Evolutionary conservation across 495 filamentous ascomycete genomes (phyloP).

Genomic region (Halenospora varia): DNA sequence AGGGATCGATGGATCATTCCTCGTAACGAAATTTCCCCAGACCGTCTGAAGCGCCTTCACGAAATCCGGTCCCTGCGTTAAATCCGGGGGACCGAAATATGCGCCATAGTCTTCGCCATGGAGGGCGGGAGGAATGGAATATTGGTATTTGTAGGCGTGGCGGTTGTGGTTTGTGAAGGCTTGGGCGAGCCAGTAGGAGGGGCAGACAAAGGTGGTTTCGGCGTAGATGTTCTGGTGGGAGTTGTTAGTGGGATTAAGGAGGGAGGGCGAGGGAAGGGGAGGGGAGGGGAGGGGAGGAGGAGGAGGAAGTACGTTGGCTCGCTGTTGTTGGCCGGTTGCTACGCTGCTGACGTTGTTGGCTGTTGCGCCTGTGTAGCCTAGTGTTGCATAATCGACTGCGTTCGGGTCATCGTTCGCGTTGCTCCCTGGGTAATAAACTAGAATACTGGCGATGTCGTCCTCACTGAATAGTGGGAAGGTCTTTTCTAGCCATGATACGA

Average conservation of each 20-base stretch:
- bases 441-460: background rate
- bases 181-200: constrained; percentile 38
- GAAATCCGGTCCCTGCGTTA: constrained; percentile 35
- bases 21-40: constrained; percentile 53
- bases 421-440: constrained; percentile 25
- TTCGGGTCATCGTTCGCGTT: constrained; percentile 14
- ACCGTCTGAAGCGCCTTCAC: constrained; percentile 31
- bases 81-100: constrained; percentile 44
- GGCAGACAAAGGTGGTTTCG: constrained; percentile 42
- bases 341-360: no score
- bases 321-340: no score
- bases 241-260: background rate
- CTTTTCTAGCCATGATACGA: background rate
- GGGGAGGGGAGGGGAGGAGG: background rate
- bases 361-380: no score
- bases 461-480: background rate
- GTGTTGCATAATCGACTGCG: no score
- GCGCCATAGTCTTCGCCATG: constrained; percentile 46
- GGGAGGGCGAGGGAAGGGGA: background rate
- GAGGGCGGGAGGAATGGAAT: constrained; percentile 52
- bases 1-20: constrained; percentile 47
- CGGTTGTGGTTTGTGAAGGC: constrained; percentile 44
- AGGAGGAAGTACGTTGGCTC: no score
- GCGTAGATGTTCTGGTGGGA: constrained; percentile 36
- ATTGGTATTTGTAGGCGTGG: constrained; percentile 55